Percentiles rank a stretch among this genome's conserved stretches.
Evolutionary conservation across 257 asterid genomes (phyloP).

Genomic region (Craterostigma plantagineum): DNA sequence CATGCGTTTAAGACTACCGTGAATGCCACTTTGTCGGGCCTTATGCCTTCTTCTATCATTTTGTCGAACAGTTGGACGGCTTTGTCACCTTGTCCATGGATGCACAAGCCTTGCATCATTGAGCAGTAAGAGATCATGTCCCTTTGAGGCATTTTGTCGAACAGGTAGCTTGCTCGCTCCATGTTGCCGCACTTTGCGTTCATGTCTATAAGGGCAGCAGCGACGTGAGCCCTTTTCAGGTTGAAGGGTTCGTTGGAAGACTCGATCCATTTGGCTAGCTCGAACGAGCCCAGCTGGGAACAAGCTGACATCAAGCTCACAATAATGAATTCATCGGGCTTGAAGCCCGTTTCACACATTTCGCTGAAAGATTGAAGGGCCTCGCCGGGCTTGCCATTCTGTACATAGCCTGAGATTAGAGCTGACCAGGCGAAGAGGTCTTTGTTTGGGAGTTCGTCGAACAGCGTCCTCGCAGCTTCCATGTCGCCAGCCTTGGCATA

Average conservation of each 20-base stretch:
- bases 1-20: conserved; percentile 50
- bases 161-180: conserved; percentile 37
- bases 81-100: conserved; percentile 30
- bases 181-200: conserved; percentile 65
- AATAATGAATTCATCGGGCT: conserved; percentile 49
- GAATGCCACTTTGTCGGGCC: conserved; percentile 54
- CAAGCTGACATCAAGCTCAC: conserved; percentile 73
- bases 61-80: conserved; percentile 38
- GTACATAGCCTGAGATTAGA: conserved; percentile 51
- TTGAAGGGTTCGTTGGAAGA: conserved; percentile 22
- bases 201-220: conserved; percentile 64
- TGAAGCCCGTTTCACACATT: conserved; percentile 22
- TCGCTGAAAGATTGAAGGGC: conserved; percentile 35
- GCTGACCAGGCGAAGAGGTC: conserved; percentile 66
- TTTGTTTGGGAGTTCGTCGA: conserved; percentile 23
- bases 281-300: conserved; percentile 48
- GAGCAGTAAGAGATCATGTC: conserved; percentile 48
- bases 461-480: conserved; percentile 48
- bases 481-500: conserved; percentile 56
- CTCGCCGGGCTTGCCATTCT: conserved; percentile 43
- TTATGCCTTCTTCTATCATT: conserved; percentile 48
- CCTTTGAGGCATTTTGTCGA: conserved; percentile 36
- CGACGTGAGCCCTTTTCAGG: conserved; percentile 25
- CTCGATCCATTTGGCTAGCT: conserved; percentile 51
- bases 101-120: conserved; percentile 58